Evolutionary conservation across 176 grass and related monocot species (phyloP), one percentile per base, ranked within the genome.

Genomic region (Olyra latifolia): DNA sequence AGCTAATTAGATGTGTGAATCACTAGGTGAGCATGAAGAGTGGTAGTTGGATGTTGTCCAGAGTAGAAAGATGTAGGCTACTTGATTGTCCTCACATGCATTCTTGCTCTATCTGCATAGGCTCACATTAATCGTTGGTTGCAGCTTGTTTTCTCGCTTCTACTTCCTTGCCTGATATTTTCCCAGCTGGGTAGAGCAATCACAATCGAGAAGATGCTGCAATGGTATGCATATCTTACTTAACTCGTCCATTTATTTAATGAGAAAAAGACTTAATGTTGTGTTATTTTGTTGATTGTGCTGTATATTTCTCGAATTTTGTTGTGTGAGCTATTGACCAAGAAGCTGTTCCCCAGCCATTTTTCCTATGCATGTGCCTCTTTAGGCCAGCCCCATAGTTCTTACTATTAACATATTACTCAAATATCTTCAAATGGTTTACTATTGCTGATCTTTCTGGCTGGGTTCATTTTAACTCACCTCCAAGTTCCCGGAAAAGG

Each of bases 111-210:
- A 22, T 66, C n/a, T 1, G 15, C 71, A 15, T 74, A 55, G 23
- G 50, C 52, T 77, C 28, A 80, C 74, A 44, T 64, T 88, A 57
- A 49, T 83, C 14, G 1, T 76, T 49, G 65, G 42, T 6, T 82
- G 87, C 92, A 99, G 97, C 93, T 99, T 78, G 97, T 99, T 53
- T 99, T 99, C 82, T 99, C 97, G 16, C 97, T 99, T 74, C 88
- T 99, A 29, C 90, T 99, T 40, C 97, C 97, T 67, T 99, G 97
- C 83, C 91, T 99, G 70, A 99, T 99, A 77, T 99, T 99, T 87
- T 99, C 93, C 47, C 88, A 99, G 52, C 72, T 99, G 78, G 97
- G 97, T 47, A 93, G 84, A 80, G 88, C 97, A 74, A 95, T 96
- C 80, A 96, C 85, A 43, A 35, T 93, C 17, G 71, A 99, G 70